These are phyloP conservation scores for Uronychia setigera DNA, from an alignment of 73 alveolate genomes.

Conservation along the genomic window DNA sequence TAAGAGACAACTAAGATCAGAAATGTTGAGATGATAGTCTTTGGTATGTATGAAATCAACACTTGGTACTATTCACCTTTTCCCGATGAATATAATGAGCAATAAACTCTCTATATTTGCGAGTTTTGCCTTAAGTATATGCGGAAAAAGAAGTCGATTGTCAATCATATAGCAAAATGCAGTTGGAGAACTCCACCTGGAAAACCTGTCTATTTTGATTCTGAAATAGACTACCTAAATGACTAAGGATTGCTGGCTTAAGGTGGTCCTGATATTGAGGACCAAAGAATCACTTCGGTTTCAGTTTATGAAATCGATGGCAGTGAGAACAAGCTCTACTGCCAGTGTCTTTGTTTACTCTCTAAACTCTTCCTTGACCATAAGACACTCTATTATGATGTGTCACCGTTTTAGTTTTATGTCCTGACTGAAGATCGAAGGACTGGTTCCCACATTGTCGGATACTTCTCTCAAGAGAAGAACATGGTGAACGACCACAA, in stretches of 20 bases:
- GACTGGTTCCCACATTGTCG: slow-evolving; percentile 81
- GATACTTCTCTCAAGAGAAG: slow-evolving; percentile 54
- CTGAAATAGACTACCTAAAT: slow-evolving; percentile 51
- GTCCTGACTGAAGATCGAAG: slow-evolving; percentile 85
- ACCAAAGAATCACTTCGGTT: slow-evolving; percentile 35
- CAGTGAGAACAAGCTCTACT: slow-evolving; percentile 76
- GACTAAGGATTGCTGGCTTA: slow-evolving; percentile 51
- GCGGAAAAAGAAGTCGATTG: slow-evolving; percentile 74
- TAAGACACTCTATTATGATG: slow-evolving; percentile 88
- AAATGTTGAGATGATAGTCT: slow-evolving; percentile 84
- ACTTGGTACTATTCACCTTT: slow-evolving; percentile 95
- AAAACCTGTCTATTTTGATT: slow-evolving; percentile 67
- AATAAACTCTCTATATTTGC: slow-evolving; percentile 84
- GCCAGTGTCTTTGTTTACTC: slow-evolving; percentile 86
- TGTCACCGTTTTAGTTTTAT: slow-evolving; percentile 88
- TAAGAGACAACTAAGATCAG: slow-evolving; percentile 85
- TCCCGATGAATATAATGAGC: slow-evolving; percentile 78
- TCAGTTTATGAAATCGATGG: slow-evolving; percentile 86
- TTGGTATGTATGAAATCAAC: slow-evolving; percentile 85
- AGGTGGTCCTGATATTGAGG: slow-evolving; percentile 42
- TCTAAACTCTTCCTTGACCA: slow-evolving; percentile 93
- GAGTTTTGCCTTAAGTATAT: slow-evolving; percentile 90
- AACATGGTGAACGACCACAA: slow-evolving; percentile 64
- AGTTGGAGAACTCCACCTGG: slow-evolving; percentile 78
- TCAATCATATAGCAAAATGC: slow-evolving; percentile 69